phyloP scores from a whole-genome alignment of 2,329 filamentous ascomycete genomes.

The Penicillium sp. region DNA sequence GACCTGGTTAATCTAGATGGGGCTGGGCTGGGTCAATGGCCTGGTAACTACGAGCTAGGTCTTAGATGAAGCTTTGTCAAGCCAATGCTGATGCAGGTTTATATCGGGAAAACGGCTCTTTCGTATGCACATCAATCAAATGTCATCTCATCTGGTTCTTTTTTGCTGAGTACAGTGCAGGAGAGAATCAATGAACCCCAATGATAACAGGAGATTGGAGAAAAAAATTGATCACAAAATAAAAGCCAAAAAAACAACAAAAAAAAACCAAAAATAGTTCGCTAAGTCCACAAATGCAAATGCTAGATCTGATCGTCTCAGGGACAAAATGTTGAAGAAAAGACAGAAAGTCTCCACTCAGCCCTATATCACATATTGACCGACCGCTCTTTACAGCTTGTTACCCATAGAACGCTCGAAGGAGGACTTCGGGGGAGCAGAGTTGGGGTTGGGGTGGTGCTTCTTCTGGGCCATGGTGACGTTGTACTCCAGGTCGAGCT shows the following conservation, averaged over 20 bases:
- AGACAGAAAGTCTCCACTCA: neutral
- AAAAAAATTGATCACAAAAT: neutral
- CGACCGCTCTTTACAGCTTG: constrained; percentile 28
- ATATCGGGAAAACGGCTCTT: neutral
- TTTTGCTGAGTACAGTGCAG: neutral
- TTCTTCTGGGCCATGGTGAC: constrained; percentile 60
- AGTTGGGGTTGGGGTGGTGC: constrained; percentile 49
- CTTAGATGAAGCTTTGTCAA: neutral
- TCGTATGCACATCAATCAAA: constrained; percentile 1
- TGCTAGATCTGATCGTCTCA: constrained; percentile 13
- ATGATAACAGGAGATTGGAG: neutral
- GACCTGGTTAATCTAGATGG: constrained; percentile 2
- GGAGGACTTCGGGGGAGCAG: constrained; percentile 45
- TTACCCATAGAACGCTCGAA: constrained; percentile 42
- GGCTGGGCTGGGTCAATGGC: neutral
- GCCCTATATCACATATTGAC: constrained; percentile 6
- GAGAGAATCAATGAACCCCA: constrained; percentile 2
- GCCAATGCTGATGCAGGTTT: neutral
- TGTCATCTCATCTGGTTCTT: neutral
- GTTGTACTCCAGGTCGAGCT: constrained; percentile 67
- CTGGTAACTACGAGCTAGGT: neutral
- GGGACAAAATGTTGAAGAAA: neutral
- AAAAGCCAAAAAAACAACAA: neutral
- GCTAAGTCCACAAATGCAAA: constrained; percentile 31
- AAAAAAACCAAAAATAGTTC: constrained; percentile 3